Evolutionary conservation across 148 eudicot species (phyloP), one percentile per base, ranked within the genome.

Genomic region (Vaccinium macrocarpon): DNA sequence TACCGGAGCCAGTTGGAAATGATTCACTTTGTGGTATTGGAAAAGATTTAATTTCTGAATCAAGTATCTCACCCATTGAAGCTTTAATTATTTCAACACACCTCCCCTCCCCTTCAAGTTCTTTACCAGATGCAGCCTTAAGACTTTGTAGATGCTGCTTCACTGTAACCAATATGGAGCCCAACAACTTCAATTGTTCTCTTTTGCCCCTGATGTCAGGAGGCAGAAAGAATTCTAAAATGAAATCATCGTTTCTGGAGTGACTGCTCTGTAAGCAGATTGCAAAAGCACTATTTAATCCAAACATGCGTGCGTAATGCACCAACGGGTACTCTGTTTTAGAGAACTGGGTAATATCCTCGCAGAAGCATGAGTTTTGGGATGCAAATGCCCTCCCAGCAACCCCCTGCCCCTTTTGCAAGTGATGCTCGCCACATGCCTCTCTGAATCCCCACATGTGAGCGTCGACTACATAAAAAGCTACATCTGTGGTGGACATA

Each of bases 401-500:
- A 84, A 97, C 99, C 52, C 99, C 99, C 84, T 95, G 99, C 56
- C 94, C 97, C 88, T 89, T 95, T 85, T 91, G 95, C 80, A 97
- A 88, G 89, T 97, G 99, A 88, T 95, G 98, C 90, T 97, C 98
- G 51, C 92, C 90, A 87, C 99, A 97, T 64, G 99, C 99, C 50
- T 97, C 98, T 35, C 94, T 90, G 86, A 97, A 97, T 82, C 96
- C 98, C 98, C 97, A 95, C 93, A 92, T 90, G 80, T 85, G 93
- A 88, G 97, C 91, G 85, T 97, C 98, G 29, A 95, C 94, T 82
- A 97, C 92, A 87, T 97, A 97, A 81, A 88, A 92, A 86, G 98
- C 97, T 68, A 91, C 93, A 87, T 93, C 99, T 19, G 96, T 92
- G 86, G 98, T 93, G 70, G 99, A 97, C 98, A 97, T 95, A 90